phyloP scores from a whole-genome alignment of 2,329 filamentous ascomycete genomes.

The Chaetomium sp. region DNA sequence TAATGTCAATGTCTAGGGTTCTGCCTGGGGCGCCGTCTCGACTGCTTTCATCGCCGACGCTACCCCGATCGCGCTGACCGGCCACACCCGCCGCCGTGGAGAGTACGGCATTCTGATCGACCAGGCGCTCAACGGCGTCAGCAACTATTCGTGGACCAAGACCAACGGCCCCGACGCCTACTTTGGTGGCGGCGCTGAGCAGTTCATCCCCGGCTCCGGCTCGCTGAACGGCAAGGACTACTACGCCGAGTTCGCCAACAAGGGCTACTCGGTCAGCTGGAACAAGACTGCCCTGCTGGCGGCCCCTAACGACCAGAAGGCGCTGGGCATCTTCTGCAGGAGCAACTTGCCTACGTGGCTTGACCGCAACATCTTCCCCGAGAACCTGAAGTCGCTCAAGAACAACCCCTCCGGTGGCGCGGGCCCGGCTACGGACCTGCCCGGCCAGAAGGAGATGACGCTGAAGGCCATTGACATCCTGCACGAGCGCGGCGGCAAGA shows the following conservation, averaged over 20 bases:
- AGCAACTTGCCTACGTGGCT: constrained; percentile 82
- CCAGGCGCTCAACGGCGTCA: constrained; percentile 72
- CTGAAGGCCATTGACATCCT: constrained; percentile 82
- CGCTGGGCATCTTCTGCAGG: constrained; percentile 76
- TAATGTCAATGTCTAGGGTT: constrained; percentile 43
- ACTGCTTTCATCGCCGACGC: constrained; percentile 84
- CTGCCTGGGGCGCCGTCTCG: constrained; percentile 67
- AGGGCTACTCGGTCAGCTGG: constrained; percentile 69
- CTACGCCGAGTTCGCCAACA: constrained; percentile 73
- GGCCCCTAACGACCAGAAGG: constrained; percentile 60
- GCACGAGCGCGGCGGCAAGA: constrained; percentile 63
- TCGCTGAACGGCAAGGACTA: constrained; percentile 75
- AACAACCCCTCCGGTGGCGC: constrained; percentile 70
- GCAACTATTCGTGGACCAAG: constrained; percentile 80
- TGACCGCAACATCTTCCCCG: constrained; percentile 77
- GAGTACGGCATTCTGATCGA: constrained; percentile 74
- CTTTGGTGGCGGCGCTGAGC: constrained; percentile 80
- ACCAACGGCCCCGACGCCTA: constrained; percentile 76
- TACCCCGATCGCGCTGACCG: constrained; percentile 73
- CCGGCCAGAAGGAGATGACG: constrained; percentile 87
- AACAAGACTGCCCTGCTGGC: constrained; percentile 72
- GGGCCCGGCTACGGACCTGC: constrained; percentile 69
- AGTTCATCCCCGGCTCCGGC: constrained; percentile 67
- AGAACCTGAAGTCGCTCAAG: constrained; percentile 66
- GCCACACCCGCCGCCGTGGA: constrained; percentile 71